phyloP scores from a whole-genome alignment of 306 rosid genomes.

The Quercus robur region DNA sequence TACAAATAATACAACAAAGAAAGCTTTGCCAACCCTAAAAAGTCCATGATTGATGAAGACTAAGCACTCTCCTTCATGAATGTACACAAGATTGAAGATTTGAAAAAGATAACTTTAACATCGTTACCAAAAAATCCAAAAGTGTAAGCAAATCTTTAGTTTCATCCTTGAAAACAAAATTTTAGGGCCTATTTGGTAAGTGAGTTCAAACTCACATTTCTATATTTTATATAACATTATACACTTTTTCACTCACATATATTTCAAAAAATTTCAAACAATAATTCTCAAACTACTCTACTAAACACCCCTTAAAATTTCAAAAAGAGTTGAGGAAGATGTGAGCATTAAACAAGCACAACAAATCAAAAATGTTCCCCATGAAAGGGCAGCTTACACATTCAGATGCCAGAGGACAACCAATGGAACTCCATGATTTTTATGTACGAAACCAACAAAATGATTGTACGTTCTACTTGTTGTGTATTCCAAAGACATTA shows the following conservation, averaged over 20 bases:
- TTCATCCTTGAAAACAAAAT: too few relatives aligned
- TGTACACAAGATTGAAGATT: neutral
- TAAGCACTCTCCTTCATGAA: neutral
- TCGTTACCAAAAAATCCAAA: neutral
- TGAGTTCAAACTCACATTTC: too few relatives aligned
- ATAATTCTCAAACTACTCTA: too few relatives aligned
- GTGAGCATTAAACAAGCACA: neutral
- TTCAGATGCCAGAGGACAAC: neutral
- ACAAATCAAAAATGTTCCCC: neutral
- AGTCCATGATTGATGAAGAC: neutral
- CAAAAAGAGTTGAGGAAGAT: neutral
- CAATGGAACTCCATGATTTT: neutral
- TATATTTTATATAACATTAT: too few relatives aligned
- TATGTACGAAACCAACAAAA: neutral
- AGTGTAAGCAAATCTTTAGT: too few relatives aligned
- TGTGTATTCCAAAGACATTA: neutral
- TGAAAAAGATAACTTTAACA: neutral
- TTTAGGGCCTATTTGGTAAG: neutral
- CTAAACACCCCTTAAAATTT: too few relatives aligned
- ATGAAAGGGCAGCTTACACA: neutral
- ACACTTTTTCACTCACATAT: accelerated
- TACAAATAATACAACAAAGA: neutral
- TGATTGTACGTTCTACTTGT: neutral
- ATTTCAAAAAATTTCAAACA: too few relatives aligned
- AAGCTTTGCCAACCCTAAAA: neutral